phyloP scores from a whole-genome alignment of 106 monocot genomes.

The Posidonia australis region DNA sequence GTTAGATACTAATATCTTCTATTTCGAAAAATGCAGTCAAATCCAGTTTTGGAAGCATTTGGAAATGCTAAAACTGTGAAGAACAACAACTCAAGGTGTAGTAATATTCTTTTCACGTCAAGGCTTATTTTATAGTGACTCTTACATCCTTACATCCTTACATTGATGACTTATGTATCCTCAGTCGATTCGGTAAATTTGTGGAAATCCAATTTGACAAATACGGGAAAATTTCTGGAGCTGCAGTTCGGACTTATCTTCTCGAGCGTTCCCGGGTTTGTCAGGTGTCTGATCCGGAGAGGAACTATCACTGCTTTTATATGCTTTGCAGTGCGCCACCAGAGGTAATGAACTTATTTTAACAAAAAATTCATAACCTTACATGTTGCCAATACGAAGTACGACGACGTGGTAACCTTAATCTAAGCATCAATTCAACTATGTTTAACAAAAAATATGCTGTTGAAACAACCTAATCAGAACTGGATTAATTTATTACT shows the following conservation, averaged over 20 bases:
- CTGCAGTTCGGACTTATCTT: slow-evolving; percentile 84
- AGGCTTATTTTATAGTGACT: not conserved
- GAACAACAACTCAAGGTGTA: slow-evolving; percentile 93
- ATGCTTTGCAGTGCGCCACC: slow-evolving; percentile 92
- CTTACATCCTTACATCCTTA: not conserved
- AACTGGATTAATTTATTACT: not conserved
- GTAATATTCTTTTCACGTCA: not conserved
- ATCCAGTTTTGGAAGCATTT: slow-evolving; percentile 96
- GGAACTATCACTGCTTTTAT: slow-evolving; percentile 97
- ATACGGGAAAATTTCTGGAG: slow-evolving; percentile 93
- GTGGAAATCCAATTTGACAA: slow-evolving; percentile 97
- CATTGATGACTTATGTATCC: not conserved
- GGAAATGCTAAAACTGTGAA: slow-evolving; percentile 93
- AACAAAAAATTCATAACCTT: not conserved
- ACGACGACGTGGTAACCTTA: no score
- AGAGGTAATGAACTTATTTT: slow-evolving; percentile 39
- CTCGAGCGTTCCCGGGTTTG: slow-evolving; percentile 90
- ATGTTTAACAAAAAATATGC: not conserved
- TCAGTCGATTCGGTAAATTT: slow-evolving; percentile 95
- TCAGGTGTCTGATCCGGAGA: slow-evolving; percentile 88
- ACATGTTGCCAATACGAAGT: not conserved
- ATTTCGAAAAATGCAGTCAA: slow-evolving; percentile 40
- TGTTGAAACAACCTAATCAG: not conserved
- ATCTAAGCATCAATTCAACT: no score
- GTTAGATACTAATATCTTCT: not conserved